Evolutionary conservation across 257 asterid genomes (phyloP), one percentile per base, ranked within the genome.

Genomic region (Thymus quinquecostatus): DNA sequence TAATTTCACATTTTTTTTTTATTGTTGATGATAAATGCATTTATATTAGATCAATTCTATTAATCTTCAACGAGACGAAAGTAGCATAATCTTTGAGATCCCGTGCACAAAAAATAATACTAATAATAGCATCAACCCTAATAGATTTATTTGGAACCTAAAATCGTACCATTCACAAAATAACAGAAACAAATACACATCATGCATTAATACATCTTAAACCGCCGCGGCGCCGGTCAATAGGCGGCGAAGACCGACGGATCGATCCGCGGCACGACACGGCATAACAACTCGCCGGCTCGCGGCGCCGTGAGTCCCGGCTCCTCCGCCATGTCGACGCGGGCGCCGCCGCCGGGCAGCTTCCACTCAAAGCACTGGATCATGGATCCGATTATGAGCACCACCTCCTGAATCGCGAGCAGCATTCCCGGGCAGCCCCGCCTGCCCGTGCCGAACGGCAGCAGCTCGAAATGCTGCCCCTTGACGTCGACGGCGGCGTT

Each of bases 351-450:
- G 12, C 21, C 51, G 5, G 85, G 54, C 27, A 78, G 51, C 38
- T 77, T 62, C 82, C 83, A 78, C 1, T 83, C 79, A 38, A 85
- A 83, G 78, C 91, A 86, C 45, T 86, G 96, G 3, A 86, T 71
- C 85, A 83, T 63, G 1, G 82, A 60, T 13, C 89, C 86, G 36
- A 86, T 71, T 47, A 88, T 71, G 3, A 70, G 29, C n/a, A 71
- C 64, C 55, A 89, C 27, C 69, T 85, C 89, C 12, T 77, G 81
- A 60, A 83, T 78, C 6, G 81, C 84, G 1, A 86, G 59, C 56
- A 76, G 44, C 91, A 86, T 85, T 8, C 89, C 92, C 1, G 91
- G 92, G 77, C 89, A 82, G 45, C 88, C 91, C 41, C 96, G 77
- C 79, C 91, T 75, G 6, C 96, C 92, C 8, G 87, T 77, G 0